phyloP scores from a whole-genome alignment of 1,284 basidiomycete genomes.

The Boletus sp. region DNA sequence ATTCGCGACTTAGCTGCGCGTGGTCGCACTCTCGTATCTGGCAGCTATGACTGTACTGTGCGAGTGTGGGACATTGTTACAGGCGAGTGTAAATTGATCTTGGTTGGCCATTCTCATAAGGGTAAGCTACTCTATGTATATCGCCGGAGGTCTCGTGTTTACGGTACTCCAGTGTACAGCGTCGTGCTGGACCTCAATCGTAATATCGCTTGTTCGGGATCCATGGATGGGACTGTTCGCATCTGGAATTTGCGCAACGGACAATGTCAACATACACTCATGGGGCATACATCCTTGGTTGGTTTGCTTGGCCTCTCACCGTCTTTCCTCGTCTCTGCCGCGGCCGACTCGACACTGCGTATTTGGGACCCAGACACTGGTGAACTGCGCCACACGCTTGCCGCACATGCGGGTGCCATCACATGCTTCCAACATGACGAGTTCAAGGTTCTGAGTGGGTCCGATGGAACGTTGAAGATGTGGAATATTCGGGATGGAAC shows the following conservation, averaged over 20 bases:
- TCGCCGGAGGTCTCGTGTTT: not conserved
- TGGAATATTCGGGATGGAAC: conserved; percentile 89
- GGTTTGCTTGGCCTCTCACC: conserved; percentile 85
- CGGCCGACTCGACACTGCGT: conserved; percentile 88
- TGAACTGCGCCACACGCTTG: conserved; percentile 73
- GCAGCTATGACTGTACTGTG: conserved; percentile 91
- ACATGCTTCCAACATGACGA: conserved; percentile 98
- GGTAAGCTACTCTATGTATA: conserved; percentile 45
- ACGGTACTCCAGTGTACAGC: conserved; percentile 67
- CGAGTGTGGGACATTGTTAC: conserved; percentile 92
- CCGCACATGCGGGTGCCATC: conserved; percentile 89
- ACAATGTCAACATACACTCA: conserved; percentile 72
- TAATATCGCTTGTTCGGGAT: conserved; percentile 88
- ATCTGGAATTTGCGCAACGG: conserved; percentile 87
- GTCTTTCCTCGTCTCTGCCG: conserved; percentile 86
- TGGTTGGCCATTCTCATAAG: conserved; percentile 88
- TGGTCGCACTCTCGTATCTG: conserved; percentile 87
- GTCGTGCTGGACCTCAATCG: conserved; percentile 83
- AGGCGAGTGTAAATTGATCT: conserved; percentile 77
- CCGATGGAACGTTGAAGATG: conserved; percentile 94
- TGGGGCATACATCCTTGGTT: conserved; percentile 85
- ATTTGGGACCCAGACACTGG: conserved; percentile 89
- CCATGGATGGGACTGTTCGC: conserved; percentile 93
- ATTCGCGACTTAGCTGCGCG: conserved; percentile 90
- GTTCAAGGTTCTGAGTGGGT: conserved; percentile 90